Percentiles rank a stretch among this genome's conserved stretches.
Conservation (phyloP, 441 rosid genomes). For the Erodium chrysanthum region DNA sequence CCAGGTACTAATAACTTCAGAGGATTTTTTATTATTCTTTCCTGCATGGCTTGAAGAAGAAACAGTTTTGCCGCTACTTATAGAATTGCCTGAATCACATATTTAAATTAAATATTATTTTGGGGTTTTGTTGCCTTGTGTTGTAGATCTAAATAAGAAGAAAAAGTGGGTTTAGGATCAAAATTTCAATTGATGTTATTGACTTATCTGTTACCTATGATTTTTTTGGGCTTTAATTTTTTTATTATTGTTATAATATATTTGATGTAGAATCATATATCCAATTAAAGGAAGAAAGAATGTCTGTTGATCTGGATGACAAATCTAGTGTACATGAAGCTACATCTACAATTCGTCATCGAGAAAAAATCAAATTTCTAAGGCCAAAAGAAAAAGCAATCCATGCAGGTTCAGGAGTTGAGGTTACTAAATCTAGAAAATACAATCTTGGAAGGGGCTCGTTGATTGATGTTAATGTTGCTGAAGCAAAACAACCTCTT, state of each 20-base stretch:
- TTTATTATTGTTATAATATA: conserved; percentile 6
- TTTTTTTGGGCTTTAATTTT: conserved; percentile 1
- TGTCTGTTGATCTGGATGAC: conserved; percentile 31
- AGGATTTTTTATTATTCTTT: background rate
- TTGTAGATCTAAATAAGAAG: background rate
- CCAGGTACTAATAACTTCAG: background rate
- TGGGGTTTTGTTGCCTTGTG: background rate
- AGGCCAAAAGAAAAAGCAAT: conserved; percentile 35
- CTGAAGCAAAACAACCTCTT: conserved; percentile 34
- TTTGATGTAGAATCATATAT: conserved; percentile 51
- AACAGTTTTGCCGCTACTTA: background rate
- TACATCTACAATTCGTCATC: conserved; percentile 30
- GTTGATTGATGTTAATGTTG: conserved; percentile 25
- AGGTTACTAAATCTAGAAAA: conserved; percentile 35
- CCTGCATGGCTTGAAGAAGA: background rate
- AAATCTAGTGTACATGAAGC: conserved; percentile 42
- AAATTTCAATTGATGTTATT: background rate
- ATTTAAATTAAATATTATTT: background rate
- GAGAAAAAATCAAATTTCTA: conserved; percentile 32
- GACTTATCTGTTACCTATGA: background rate
- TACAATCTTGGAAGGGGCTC: conserved; percentile 37
- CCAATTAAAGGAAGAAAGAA: conserved; percentile 53
- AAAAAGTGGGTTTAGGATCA: background rate
- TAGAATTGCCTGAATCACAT: background rate
- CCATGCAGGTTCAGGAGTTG: conserved; percentile 26